Conservation (phyloP, 176 grass and related monocot genomes). For the Carex scoparia region DNA sequence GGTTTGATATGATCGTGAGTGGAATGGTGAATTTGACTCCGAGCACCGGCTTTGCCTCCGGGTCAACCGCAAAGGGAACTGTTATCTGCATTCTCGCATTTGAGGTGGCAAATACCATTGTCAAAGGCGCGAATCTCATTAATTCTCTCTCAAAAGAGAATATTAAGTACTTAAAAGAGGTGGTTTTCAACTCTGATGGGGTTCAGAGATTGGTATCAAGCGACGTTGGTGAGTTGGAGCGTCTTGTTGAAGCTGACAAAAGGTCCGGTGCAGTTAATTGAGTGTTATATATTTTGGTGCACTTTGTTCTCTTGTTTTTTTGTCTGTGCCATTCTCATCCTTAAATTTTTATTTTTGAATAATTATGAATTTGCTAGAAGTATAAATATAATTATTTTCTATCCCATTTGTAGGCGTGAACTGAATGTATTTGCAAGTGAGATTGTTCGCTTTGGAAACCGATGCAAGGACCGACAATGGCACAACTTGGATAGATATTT, state of each 20-base stretch:
- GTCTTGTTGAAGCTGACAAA: constrained; percentile 68
- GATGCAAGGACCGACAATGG: constrained; percentile 83
- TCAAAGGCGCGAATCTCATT: constrained; percentile 75
- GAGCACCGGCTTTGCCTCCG: constrained; percentile 53
- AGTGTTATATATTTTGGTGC: background rate
- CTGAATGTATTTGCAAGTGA: constrained; percentile 60
- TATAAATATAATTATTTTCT: constrained; percentile 1
- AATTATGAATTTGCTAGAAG: background rate
- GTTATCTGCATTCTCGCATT: constrained; percentile 84
- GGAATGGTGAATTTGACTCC: constrained; percentile 61
- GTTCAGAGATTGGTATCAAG: constrained; percentile 64
- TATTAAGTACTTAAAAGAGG: constrained; percentile 70
- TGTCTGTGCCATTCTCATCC: background rate
- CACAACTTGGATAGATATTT: constrained; percentile 83
- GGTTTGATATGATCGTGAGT: constrained; percentile 75
- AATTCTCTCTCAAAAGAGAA: constrained; percentile 69
- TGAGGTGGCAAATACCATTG: constrained; percentile 91
- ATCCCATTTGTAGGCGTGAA: constrained; percentile 44
- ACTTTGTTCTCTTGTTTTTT: constrained; percentile 1
- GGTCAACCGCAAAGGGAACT: constrained; percentile 53
- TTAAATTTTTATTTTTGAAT: background rate
- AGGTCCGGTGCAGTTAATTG: constrained; percentile 36
- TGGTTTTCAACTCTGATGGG: constrained; percentile 69
- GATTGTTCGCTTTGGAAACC: constrained; percentile 82
- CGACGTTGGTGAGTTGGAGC: constrained; percentile 49